These are phyloP conservation scores for Pelargonium australe DNA, from an alignment of 441 rosid species.

Conservation along the genomic window DNA sequence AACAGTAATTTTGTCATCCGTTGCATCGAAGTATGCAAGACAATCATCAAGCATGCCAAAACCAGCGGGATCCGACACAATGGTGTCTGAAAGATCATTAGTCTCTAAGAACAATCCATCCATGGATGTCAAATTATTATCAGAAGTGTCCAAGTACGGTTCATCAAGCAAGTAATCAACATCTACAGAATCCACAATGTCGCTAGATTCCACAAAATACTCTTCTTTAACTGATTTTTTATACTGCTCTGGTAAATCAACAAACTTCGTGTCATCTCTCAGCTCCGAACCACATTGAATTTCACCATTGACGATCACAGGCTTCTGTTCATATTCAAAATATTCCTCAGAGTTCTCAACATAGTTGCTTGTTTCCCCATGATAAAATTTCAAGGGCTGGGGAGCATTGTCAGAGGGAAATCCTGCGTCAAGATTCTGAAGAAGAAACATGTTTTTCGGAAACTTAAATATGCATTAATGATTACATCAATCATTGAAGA, in stretches of 20 bases:
- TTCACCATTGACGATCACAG: constrained; percentile 29
- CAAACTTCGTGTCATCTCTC: constrained; percentile 34
- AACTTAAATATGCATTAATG: not conserved
- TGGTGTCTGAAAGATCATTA: constrained; percentile 45
- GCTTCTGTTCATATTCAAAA: constrained; percentile 40
- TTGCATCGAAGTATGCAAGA: constrained; percentile 55
- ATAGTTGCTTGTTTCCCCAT: constrained; percentile 58
- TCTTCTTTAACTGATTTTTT: constrained; percentile 39
- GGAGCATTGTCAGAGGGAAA: constrained; percentile 36
- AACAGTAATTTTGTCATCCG: constrained; percentile 39
- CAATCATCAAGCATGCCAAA: constrained; percentile 64
- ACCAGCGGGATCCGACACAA: constrained; percentile 34
- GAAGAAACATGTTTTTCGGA: not conserved
- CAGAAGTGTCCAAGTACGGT: constrained; percentile 43
- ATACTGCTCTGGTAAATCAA: constrained; percentile 36
- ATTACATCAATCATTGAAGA: no score
- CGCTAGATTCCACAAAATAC: constrained; percentile 34
- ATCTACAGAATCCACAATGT: constrained; percentile 29
- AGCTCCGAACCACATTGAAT: constrained; percentile 28
- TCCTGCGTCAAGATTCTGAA: constrained; percentile 40
- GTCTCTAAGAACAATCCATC: constrained; percentile 61
- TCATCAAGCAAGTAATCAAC: constrained; percentile 38
- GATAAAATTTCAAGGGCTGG: constrained; percentile 32
- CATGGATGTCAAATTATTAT: constrained; percentile 29
- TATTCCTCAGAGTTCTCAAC: constrained; percentile 36